phyloP scores from a whole-genome alignment of 768 basidiomycete species.

The Suillus lakei region DNA sequence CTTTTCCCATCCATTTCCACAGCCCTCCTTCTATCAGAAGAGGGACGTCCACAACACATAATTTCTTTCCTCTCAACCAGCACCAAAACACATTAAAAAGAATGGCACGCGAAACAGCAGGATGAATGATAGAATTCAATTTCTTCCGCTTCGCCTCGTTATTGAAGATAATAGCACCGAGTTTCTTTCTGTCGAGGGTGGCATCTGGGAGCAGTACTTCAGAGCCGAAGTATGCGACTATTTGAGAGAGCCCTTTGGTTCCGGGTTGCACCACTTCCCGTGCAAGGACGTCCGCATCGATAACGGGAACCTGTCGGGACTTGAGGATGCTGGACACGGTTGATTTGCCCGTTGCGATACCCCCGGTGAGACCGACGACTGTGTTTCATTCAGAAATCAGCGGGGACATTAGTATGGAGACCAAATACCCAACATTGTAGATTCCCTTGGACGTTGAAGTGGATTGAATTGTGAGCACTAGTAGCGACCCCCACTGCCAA shows the following conservation, averaged over 20 bases:
- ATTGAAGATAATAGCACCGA: conserved; percentile 86
- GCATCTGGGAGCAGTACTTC: conserved; percentile 72
- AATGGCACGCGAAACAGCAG: conserved; percentile 85
- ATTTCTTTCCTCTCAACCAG: conserved; percentile 80
- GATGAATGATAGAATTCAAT: conserved; percentile 89
- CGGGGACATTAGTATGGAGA: not conserved
- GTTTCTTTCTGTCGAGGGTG: conserved; percentile 76
- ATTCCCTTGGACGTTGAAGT: not conserved
- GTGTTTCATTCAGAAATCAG: not conserved
- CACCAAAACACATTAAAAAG: conserved; percentile 62
- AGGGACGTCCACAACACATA: conserved; percentile 90
- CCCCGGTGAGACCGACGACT: conserved; percentile 96
- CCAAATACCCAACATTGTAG: conserved; percentile 1
- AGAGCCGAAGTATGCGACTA: conserved; percentile 72
- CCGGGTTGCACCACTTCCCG: conserved; percentile 87
- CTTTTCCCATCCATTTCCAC: conserved; percentile 80
- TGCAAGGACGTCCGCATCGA: conserved; percentile 93
- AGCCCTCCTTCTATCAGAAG: conserved; percentile 88
- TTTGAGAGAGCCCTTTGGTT: conserved; percentile 68
- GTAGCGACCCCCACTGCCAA: not conserved
- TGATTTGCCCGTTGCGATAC: conserved; percentile 96
- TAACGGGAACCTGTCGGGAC: conserved; percentile 71
- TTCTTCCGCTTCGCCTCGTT: conserved; percentile 71
- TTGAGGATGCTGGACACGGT: conserved; percentile 81
- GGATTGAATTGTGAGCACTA: not conserved